phyloP scores from a whole-genome alignment of 148 eudicot genomes.

The Rhododendron simsii region DNA sequence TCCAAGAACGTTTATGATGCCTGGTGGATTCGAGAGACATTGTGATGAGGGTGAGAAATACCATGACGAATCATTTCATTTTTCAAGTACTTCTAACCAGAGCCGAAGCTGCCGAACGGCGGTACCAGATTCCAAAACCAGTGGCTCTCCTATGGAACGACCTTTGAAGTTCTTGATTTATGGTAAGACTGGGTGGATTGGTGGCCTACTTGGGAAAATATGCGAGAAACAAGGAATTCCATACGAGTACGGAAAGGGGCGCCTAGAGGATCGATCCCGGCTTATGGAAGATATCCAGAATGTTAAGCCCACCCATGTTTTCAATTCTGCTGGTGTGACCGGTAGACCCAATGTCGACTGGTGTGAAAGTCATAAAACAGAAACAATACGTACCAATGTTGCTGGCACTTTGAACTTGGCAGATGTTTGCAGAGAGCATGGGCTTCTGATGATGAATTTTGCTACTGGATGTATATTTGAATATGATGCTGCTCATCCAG shows the following conservation, averaged over 20 bases:
- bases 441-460: slow-evolving; percentile 59
- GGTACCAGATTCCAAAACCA: slow-evolving; percentile 28
- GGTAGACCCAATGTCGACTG: slow-evolving; percentile 76
- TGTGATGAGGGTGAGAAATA: slow-evolving; percentile 29
- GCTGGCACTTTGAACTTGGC: slow-evolving; percentile 57
- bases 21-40: slow-evolving; percentile 36
- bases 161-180: slow-evolving; percentile 51
- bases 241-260: slow-evolving; percentile 55
- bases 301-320: slow-evolving; percentile 58
- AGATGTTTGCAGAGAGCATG: slow-evolving; percentile 55
- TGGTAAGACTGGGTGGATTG: slow-evolving; percentile 64
- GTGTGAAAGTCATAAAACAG: slow-evolving; percentile 65
- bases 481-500: slow-evolving; percentile 54
- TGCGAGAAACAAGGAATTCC: slow-evolving; percentile 53
- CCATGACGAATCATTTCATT: slow-evolving; percentile 11
- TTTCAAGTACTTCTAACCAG: slow-evolving; percentile 16
- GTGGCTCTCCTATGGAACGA: slow-evolving; percentile 21
- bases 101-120: slow-evolving; percentile 9
- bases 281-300: slow-evolving; percentile 40
- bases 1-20: slow-evolving; percentile 54
- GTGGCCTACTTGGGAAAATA: slow-evolving; percentile 54
- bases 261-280: slow-evolving; percentile 43
- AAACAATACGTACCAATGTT: slow-evolving; percentile 61
- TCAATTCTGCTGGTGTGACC: slow-evolving; percentile 69
- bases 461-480: slow-evolving; percentile 74